Conservation (phyloP, 2,329 filamentous ascomycete species). For the Sporothrix phasma region DNA sequence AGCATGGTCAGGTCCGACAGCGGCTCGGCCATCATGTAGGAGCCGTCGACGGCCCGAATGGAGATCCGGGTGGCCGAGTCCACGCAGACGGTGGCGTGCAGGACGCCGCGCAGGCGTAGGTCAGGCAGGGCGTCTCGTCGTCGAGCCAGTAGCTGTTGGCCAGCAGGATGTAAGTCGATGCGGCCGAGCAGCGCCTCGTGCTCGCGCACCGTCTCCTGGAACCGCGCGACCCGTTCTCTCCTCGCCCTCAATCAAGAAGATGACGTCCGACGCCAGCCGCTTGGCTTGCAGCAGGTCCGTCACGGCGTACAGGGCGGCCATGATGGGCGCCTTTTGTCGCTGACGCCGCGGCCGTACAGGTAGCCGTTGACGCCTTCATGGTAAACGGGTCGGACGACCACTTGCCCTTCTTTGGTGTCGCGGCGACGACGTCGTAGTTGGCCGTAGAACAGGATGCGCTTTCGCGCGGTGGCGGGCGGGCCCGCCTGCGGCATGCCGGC, state of each 20-base stretch:
- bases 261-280: slow-evolving; percentile 71
- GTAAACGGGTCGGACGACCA: slow-evolving; percentile 86
- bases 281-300: slow-evolving; percentile 82
- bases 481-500: slow-evolving; percentile 50
- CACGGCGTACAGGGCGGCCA: slow-evolving; percentile 88
- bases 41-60: slow-evolving; percentile 97
- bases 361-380: slow-evolving; percentile 82
- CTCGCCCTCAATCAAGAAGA: slow-evolving; percentile 93
- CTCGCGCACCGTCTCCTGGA: slow-evolving; percentile 68
- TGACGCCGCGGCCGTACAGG: slow-evolving; percentile 89
- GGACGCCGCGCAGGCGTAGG: slow-evolving; percentile 84
- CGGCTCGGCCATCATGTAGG: slow-evolving; percentile 78
- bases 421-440: slow-evolving; percentile 96
- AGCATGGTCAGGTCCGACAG: slow-evolving; percentile 83
- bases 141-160: slow-evolving; percentile 99
- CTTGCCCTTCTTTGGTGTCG: slow-evolving; percentile 71
- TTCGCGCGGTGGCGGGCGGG: slow-evolving; percentile 50
- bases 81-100: slow-evolving; percentile 84
- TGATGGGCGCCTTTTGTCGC: slow-evolving; percentile 96
- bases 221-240: slow-evolving; percentile 86
- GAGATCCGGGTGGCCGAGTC: slow-evolving; percentile 77
- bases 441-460: slow-evolving; percentile 90
- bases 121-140: slow-evolving; percentile 88
- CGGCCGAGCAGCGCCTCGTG: slow-evolving; percentile 79
- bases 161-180: slow-evolving; percentile 86